Evolutionary conservation across 2,329 filamentous ascomycete species (phyloP).

Genomic region (Pseudocercospora eumusae): DNA sequence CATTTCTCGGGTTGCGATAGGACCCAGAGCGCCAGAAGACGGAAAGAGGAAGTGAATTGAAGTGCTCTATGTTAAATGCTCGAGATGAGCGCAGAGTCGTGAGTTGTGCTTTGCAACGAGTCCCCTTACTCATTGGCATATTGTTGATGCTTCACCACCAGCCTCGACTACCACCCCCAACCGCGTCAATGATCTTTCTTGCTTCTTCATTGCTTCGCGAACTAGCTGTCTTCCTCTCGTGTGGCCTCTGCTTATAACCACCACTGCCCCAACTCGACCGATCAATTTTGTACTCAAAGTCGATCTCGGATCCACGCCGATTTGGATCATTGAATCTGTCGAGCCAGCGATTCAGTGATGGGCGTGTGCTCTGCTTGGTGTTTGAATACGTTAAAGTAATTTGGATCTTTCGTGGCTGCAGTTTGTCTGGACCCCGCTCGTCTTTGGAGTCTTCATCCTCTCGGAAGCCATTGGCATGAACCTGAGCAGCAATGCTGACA

Average conservation of each 20-base stretch:
- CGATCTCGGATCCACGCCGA: slow-evolving; percentile 11
- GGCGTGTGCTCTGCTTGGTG: slow-evolving; percentile 6
- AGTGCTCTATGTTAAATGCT: not conserved
- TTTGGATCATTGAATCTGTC: slow-evolving; percentile 16
- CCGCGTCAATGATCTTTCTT: not conserved
- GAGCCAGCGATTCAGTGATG: slow-evolving; percentile 19
- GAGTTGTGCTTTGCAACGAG: too few relatives aligned
- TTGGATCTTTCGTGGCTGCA: slow-evolving; percentile 9
- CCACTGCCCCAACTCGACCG: slow-evolving; percentile 9
- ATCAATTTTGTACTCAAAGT: slow-evolving; percentile 16
- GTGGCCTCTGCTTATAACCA: slow-evolving; percentile 14
- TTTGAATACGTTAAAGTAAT: slow-evolving; percentile 14
- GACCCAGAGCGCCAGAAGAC: not conserved
- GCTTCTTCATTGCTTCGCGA: slow-evolving; percentile 4
- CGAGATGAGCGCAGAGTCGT: not conserved
- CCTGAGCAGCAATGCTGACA: not conserved
- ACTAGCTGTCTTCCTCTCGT: slow-evolving; percentile 1
- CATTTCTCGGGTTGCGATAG: not conserved
- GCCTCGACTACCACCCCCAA: not conserved
- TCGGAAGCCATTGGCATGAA: too few relatives aligned
- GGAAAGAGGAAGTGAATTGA: not conserved
- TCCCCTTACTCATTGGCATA: too few relatives aligned
- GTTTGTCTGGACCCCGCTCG: not conserved
- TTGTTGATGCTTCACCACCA: not conserved
- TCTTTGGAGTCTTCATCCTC: not conserved